Base-by-base conservation (phyloP, 306 rosid genomes). In the Cucurbita moschata region DNA sequence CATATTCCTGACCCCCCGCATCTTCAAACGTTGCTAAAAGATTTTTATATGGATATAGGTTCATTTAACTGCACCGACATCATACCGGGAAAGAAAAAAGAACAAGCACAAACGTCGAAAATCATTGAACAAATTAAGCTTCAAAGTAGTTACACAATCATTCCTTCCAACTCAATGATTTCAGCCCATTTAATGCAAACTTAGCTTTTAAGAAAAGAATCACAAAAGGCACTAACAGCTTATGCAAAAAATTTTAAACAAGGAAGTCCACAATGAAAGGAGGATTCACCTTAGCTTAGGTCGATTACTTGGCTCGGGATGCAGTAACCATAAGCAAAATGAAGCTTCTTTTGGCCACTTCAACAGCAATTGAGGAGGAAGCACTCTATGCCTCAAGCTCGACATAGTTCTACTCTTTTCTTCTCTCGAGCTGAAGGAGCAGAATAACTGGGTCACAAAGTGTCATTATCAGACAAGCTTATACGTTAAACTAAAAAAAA, bases 311-410 rank as follows among this genome's bases (percentile, higher is more conserved):
- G 97, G 96, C 74, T 94, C 97, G 0, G 99, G 99, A 77, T 94
- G 99, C 52, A 94, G 90, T 76, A 94, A 83, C 97, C 87, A 89
- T 79, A 94, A 83, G 83, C 99, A 91, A 89, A 89, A 94, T 15
- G 97, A 89, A 82, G 99, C 99, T 88, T 89, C 96, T 83, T 89
- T 94, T 21, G 97, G 92, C 96, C 99, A 94, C 78, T 91, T 94
- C 78, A 84, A 86, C 80, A 94, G 92, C 77, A 94, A 71, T n/a
- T 86, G 97, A n/a, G 99, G 96, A 80, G 99, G 97, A 83, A 94
- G 96, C 81, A 94, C 97, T 82, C 99, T 84, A 73, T 94, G 97
- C 77, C 99, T 87, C 69, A 94, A 85, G 85, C 90, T 89, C 68
- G 95, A 91, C 99, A 94, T 94, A 35, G 96, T 89, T 74, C 85